Evolutionary conservation across 352 stramenopile genomes (phyloP).

Genomic region (Phytopythium montanum): DNA sequence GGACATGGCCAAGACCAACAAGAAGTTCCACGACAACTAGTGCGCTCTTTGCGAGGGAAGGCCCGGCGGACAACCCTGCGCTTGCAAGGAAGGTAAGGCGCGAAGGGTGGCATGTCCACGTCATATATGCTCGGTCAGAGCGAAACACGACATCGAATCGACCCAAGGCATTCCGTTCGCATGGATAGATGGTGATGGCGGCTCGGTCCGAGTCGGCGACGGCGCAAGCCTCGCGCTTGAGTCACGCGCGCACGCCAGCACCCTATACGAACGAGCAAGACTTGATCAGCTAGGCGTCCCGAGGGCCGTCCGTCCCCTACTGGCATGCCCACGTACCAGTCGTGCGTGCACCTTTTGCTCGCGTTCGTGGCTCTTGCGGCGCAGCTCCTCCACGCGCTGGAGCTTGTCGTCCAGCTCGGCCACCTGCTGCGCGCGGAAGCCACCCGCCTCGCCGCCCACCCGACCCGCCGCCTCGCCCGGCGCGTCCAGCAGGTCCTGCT

Average conservation of each 20-base stretch:
- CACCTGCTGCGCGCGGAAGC: constrained; percentile 59
- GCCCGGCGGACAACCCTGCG: not conserved
- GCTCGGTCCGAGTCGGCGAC: not conserved
- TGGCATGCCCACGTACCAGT: constrained; percentile 22
- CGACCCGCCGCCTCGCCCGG: constrained; percentile 17
- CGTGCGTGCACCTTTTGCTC: constrained; percentile 57
- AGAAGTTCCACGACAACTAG: constrained; percentile 95
- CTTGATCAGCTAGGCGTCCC: not conserved
- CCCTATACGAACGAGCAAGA: not conserved
- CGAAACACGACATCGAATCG: not conserved
- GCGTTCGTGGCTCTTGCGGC: constrained; percentile 54
- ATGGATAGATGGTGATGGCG: not conserved
- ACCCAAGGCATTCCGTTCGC: not conserved
- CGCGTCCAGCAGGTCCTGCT: constrained; percentile 66
- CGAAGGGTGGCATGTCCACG: not conserved
- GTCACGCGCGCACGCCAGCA: not conserved
- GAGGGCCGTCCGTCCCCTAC: not conserved
- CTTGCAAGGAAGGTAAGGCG: not conserved
- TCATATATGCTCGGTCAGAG: not conserved
- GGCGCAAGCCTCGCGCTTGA: not conserved
- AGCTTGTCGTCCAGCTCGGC: constrained; percentile 75
- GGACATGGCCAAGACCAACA: constrained; percentile 96
- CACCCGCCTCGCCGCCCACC: constrained; percentile 2
- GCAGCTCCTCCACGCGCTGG: constrained; percentile 70
- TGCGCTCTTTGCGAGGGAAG: not conserved